phyloP scores from a whole-genome alignment of 2,329 filamentous ascomycete species.

The Fusarium sp. region DNA sequence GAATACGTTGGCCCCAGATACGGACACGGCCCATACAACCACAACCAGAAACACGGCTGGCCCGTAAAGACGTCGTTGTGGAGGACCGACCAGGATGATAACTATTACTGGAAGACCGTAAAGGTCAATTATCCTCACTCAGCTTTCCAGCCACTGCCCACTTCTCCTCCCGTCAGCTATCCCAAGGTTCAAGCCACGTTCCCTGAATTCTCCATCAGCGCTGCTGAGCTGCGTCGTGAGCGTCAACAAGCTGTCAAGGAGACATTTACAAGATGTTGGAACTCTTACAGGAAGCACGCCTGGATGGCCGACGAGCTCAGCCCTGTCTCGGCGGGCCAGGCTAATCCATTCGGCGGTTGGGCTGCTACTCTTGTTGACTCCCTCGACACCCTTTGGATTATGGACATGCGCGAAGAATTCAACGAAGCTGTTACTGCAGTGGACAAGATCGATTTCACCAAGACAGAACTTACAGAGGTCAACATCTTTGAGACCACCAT shows the following conservation, averaged over 20 bases:
- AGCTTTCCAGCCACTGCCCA: slow-evolving; percentile 53
- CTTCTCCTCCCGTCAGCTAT: slow-evolving; percentile 46
- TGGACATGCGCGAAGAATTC: slow-evolving; percentile 77
- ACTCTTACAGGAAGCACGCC: slow-evolving; percentile 72
- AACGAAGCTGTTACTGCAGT: slow-evolving; percentile 73
- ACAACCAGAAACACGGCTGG: slow-evolving; percentile 43
- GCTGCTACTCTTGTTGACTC: slow-evolving; percentile 77
- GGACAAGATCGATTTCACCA: slow-evolving; percentile 73
- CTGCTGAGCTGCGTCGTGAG: slow-evolving; percentile 52
- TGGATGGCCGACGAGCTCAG: slow-evolving; percentile 76
- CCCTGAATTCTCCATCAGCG: slow-evolving; percentile 45
- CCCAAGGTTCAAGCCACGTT: slow-evolving; percentile 56
- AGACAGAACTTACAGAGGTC: slow-evolving; percentile 63
- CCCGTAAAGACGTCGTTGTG: slow-evolving; percentile 44
- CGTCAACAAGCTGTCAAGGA: slow-evolving; percentile 59
- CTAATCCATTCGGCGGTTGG: slow-evolving; percentile 76
- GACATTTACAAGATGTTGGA: slow-evolving; percentile 63
- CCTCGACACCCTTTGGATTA: slow-evolving; percentile 81
- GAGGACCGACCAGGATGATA: slow-evolving; percentile 45
- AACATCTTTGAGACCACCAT: slow-evolving; percentile 82
- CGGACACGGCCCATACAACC: slow-evolving; percentile 39
- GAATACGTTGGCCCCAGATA: slow-evolving; percentile 36
- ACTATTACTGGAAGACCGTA: slow-evolving; percentile 51
- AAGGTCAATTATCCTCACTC: slow-evolving; percentile 49
- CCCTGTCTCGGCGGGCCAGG: slow-evolving; percentile 67